Evolutionary conservation across 1,139 yeast genomes (phyloP).

Genomic region (Fermentozyma sake): DNA sequence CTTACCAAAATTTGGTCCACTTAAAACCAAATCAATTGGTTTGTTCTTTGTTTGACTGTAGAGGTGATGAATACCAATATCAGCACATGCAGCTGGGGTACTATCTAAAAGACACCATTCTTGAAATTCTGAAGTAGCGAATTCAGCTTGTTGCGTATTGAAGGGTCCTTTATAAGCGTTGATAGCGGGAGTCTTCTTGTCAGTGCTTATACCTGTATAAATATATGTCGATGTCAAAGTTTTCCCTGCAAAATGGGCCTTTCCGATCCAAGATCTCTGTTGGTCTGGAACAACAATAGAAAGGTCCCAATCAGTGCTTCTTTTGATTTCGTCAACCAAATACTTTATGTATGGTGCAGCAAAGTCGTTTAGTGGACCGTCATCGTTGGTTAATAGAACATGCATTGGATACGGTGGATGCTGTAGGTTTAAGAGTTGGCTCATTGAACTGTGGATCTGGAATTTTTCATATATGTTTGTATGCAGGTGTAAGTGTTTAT

Average conservation of each 20-base stretch:
- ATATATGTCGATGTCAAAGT: conserved; percentile 65
- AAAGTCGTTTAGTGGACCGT: conserved; percentile 82
- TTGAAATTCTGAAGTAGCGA: conserved; percentile 33
- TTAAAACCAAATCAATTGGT: conserved; percentile 77
- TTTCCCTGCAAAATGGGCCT: conserved; percentile 91
- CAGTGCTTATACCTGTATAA: conserved; percentile 45
- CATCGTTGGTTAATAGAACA: conserved; percentile 76
- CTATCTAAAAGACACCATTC: conserved; percentile 89
- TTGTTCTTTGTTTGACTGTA: conserved; percentile 41
- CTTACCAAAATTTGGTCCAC: conserved; percentile 95
- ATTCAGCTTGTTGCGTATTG: conserved; percentile 34
- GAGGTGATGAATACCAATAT: conserved; percentile 78
- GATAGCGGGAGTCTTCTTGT: conserved; percentile 17
- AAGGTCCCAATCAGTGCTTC: conserved; percentile 75
- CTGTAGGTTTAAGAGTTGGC: too few relatives aligned
- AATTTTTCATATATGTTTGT: too few relatives aligned
- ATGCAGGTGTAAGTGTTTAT: too few relatives aligned
- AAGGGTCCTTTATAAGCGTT: conserved; percentile 71
- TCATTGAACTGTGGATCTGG: too few relatives aligned
- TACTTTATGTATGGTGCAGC: conserved; percentile 86
- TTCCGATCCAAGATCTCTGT: conserved; percentile 88
- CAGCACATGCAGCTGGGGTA: conserved; percentile 95
- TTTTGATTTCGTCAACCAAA: conserved; percentile 64
- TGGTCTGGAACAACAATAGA: conserved; percentile 80
- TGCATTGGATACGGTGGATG: conserved; percentile 25